Evolutionary conservation across 306 rosid species (phyloP).

Genomic region (Cercis canadensis): DNA sequence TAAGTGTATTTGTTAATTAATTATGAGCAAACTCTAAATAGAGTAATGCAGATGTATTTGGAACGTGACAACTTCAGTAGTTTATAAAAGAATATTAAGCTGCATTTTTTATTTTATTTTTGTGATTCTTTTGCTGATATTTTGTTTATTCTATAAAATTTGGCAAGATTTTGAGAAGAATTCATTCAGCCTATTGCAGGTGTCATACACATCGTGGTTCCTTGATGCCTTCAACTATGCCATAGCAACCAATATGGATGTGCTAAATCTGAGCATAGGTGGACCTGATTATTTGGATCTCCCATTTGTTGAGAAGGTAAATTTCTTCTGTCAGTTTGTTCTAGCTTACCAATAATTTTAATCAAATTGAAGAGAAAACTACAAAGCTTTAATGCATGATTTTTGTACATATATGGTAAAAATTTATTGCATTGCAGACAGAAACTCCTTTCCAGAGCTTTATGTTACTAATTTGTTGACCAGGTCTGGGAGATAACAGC

Average conservation of each 20-base stretch:
- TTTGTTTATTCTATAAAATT: slow-evolving; percentile 31
- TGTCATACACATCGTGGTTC: slow-evolving; percentile 98
- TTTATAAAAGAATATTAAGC: not conserved
- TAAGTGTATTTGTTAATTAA: slow-evolving; percentile 11
- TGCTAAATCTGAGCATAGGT: slow-evolving; percentile 93
- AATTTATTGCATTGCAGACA: slow-evolving; percentile 6
- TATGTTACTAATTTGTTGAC: slow-evolving; percentile 41
- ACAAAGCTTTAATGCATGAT: not conserved
- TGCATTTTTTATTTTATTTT: not conserved
- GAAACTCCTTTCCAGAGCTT: slow-evolving; percentile 35
- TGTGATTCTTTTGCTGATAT: slow-evolving; percentile 5
- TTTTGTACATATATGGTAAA: slow-evolving; percentile 3
- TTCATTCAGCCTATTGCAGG: slow-evolving; percentile 98
- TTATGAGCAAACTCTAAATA: slow-evolving; percentile 15
- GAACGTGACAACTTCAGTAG: not conserved
- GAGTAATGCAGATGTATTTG: slow-evolving; percentile 1
- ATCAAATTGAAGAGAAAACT: slow-evolving; percentile 6
- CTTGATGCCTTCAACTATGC: slow-evolving; percentile 99
- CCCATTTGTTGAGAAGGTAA: slow-evolving; percentile 97
- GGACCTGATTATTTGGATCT: slow-evolving; percentile 99
- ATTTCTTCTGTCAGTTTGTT: slow-evolving; percentile 12
- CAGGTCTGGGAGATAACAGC: slow-evolving; percentile 99
- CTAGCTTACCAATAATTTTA: slow-evolving; percentile 17
- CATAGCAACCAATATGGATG: slow-evolving; percentile 94
- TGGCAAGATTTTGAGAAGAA: slow-evolving; percentile 74